These are phyloP conservation scores for Xylaria longipes DNA, from an alignment of 495 filamentous ascomycete genomes.

Conservation along the genomic window DNA sequence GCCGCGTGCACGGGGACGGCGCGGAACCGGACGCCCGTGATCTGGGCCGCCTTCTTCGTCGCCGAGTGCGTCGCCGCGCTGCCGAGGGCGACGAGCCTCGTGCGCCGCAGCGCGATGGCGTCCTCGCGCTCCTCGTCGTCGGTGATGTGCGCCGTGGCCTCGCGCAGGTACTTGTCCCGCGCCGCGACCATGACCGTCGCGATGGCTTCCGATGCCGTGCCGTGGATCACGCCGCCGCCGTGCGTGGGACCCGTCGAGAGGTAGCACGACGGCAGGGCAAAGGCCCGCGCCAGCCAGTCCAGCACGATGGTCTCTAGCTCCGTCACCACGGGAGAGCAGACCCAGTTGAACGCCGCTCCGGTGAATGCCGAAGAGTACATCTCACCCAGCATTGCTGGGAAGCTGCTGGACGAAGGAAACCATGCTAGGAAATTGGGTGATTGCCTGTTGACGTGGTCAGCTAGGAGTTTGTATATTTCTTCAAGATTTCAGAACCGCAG, in stretches of 20 bases:
- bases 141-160: constrained; percentile 59
- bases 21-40: constrained; percentile 81
- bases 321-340: constrained; percentile 93
- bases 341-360: constrained; percentile 95
- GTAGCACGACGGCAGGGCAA: constrained; percentile 77
- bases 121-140: constrained; percentile 67
- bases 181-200: constrained; percentile 89
- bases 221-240: constrained; percentile 94
- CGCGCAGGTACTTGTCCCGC: constrained; percentile 76
- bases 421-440: constrained; percentile 97
- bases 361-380: constrained; percentile 90
- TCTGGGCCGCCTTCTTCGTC: constrained; percentile 85
- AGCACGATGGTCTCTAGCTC: constrained; percentile 94
- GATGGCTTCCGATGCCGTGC: constrained; percentile 88
- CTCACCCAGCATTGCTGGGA: constrained; percentile 89
- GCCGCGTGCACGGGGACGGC: constrained; percentile 65
- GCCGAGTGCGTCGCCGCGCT: constrained; percentile 82
- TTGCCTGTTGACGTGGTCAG: constrained; percentile 53
- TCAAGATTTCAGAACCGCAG: neutral
- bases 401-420: constrained; percentile 84
- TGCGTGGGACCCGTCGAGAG: constrained; percentile 73
- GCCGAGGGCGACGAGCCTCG: constrained; percentile 79
- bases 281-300: constrained; percentile 84
- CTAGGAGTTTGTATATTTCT: neutral
- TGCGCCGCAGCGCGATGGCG: constrained; percentile 67